phyloP scores from a whole-genome alignment of 1,284 basidiomycete genomes.

The Fomitopsis betulina region DNA sequence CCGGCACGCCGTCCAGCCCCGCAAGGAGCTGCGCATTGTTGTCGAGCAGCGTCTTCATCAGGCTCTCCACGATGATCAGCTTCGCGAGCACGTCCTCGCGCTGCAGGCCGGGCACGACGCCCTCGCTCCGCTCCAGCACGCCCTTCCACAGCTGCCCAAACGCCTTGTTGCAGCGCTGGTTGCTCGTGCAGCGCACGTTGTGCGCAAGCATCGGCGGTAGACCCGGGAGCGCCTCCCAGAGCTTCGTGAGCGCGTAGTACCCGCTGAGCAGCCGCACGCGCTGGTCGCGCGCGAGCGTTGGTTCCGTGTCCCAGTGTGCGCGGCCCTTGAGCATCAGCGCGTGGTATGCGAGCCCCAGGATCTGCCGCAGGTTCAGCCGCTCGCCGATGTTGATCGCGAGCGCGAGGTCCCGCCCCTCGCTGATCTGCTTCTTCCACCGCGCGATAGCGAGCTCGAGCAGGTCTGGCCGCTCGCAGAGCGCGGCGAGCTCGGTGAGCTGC shows the following conservation, averaged over 20 bases:
- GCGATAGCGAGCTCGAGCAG: constrained; percentile 34
- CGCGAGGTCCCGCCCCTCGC: constrained; percentile 38
- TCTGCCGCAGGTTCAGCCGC: constrained; percentile 35
- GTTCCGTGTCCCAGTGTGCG: constrained; percentile 36
- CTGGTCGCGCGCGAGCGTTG: constrained; percentile 32
- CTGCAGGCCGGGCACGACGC: constrained; percentile 29
- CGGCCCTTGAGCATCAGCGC: constrained; percentile 40
- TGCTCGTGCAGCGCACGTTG: constrained; percentile 33
- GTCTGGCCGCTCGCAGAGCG: constrained; percentile 39
- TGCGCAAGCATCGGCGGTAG: constrained; percentile 36
- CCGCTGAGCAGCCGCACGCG: constrained; percentile 38
- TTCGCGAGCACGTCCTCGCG: constrained; percentile 36
- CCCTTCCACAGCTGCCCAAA: constrained; percentile 38
- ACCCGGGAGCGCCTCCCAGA: constrained; percentile 36
- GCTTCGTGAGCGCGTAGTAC: constrained; percentile 37
- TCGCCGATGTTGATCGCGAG: constrained; percentile 38
- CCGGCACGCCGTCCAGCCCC: constrained; percentile 34
- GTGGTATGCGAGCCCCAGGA: constrained; percentile 39
- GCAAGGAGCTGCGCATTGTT: constrained; percentile 35
- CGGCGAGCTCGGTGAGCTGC: constrained; percentile 41
- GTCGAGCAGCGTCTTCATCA: constrained; percentile 37
- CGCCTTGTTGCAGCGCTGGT: constrained; percentile 38
- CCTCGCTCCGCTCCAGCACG: constrained; percentile 32
- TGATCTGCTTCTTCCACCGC: constrained; percentile 38
- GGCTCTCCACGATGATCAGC: constrained; percentile 37